Base-by-base conservation (phyloP, 2,329 filamentous ascomycete species). In the Orbilia javanica region DNA sequence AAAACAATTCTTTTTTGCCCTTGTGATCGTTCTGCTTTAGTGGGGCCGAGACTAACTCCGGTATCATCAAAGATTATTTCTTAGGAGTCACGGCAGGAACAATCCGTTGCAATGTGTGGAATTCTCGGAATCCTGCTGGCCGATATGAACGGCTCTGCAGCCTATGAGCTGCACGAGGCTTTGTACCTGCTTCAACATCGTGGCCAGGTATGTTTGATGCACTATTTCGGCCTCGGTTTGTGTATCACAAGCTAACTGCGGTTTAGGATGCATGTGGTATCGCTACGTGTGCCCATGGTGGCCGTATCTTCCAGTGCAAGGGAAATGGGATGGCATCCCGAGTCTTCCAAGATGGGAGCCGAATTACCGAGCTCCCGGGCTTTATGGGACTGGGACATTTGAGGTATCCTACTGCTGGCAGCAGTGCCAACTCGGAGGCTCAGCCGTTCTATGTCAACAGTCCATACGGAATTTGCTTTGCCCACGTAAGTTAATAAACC, bases 371-470 rank as follows among this genome's bases (percentile, higher is more conserved):
- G 82, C 88, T 96, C 64, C 92, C 93, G 11, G 94, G 94, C 36
- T 95, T 89, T 84, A 94, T 96, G 92, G 93, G 93, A 79, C 88
- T 97, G 77, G 92, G 89, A 48, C 94, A 97, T 84, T 85, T 97
- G 81, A 88, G 94, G 83, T 97, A 97, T 84, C 94, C 94, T 10
- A 97, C 94, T 6, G 92, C 92, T 11, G 94, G 94, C 72, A 96
- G 91, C 83, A 92, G 91, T 80, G 89, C 89, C 74, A 95, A 93
- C 82, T 90, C 93, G 6, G 93, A 97, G 85, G 93, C 93, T 10
- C 94, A 97, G 84, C 94, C 94, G 0, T 97, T 97, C 84, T 97
- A 96, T 83, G 93, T 96, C 82, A 97, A 97, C 86, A 89, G 88
- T 73, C 93, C 93, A 0, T 96, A 93, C 83, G 93, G 93, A 57